Percentiles rank a stretch among this genome's conserved stretches.
These are phyloP conservation scores for Alternaria consortialis DNA, from an alignment of 2,329 filamentous ascomycete species.

Conservation along the genomic window DNA sequence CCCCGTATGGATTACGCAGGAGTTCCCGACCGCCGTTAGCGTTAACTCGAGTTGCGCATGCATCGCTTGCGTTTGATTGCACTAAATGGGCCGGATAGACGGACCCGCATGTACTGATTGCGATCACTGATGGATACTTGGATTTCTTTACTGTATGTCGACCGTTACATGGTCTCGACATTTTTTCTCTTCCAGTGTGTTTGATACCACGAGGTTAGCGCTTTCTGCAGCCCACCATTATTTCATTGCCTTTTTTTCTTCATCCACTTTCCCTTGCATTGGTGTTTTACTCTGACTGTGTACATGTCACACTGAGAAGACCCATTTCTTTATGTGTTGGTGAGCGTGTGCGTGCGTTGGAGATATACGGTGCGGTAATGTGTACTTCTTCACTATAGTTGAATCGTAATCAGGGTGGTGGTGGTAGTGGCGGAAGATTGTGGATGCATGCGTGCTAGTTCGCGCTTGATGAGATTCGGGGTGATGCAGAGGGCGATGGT, in stretches of 20 bases:
- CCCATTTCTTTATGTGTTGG: neutral
- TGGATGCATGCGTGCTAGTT: neutral
- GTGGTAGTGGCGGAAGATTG: neutral
- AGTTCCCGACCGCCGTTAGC: neutral
- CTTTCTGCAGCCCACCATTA: slow-evolving; percentile 10
- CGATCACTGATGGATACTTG: neutral
- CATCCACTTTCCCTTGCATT: slow-evolving; percentile 5
- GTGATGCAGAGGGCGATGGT: neutral
- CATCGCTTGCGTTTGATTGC: neutral
- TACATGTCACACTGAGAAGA: neutral
- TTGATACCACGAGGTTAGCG: slow-evolving; percentile 23
- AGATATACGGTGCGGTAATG: neutral
- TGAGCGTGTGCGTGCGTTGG: neutral
- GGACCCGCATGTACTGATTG: neutral
- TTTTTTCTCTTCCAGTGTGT: slow-evolving; percentile 8
- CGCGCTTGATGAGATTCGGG: neutral
- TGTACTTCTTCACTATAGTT: neutral
- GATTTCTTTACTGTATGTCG: neutral
- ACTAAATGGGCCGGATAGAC: neutral
- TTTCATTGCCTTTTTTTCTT: slow-evolving; percentile 7
- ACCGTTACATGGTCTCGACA: neutral
- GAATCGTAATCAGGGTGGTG: neutral
- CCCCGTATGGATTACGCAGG: neutral
- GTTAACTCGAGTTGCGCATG: neutral
- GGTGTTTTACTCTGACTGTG: neutral